phyloP scores from a whole-genome alignment of 2,329 filamentous ascomycete genomes.

The Monosporascus ibericus region DNA sequence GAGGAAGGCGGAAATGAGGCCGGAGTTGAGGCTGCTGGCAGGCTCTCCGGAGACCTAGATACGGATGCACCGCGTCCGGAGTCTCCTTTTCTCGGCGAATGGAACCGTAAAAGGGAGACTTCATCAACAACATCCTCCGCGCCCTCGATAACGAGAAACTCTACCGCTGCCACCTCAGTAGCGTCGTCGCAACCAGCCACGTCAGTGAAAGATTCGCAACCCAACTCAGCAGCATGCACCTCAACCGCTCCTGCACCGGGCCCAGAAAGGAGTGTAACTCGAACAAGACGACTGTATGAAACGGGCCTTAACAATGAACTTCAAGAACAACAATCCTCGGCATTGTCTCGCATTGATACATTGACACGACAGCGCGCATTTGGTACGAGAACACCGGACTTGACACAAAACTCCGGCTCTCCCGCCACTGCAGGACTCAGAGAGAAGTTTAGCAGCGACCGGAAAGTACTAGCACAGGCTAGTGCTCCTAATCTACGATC shows the following conservation, averaged over 20 bases:
- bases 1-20: slow-evolving; percentile 34
- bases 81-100: slow-evolving; percentile 55
- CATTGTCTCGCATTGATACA: slow-evolving; percentile 73
- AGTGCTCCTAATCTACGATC: slow-evolving; percentile 66
- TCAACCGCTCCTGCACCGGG: slow-evolving; percentile 33
- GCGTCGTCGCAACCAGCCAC: slow-evolving; percentile 59
- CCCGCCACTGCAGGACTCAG: slow-evolving; percentile 36
- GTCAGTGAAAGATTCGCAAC: slow-evolving; percentile 46
- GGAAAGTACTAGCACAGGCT: slow-evolving; percentile 44
- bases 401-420: slow-evolving; percentile 38
- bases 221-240: slow-evolving; percentile 30
- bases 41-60: slow-evolving; percentile 14
- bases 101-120: slow-evolving; percentile 73
- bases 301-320: slow-evolving; percentile 73
- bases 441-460: slow-evolving; percentile 40
- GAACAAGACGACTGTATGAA: slow-evolving; percentile 74
- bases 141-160: slow-evolving; percentile 64
- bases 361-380: slow-evolving; percentile 58
- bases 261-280: slow-evolving; percentile 60
- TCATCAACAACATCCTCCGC: slow-evolving; percentile 75
- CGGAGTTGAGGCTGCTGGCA: slow-evolving; percentile 31
- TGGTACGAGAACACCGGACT: slow-evolving; percentile 45
- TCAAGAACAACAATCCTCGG: slow-evolving; percentile 72
- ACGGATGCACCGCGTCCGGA: slow-evolving; percentile 35
- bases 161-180: slow-evolving; percentile 83